Conservation (phyloP, 805 yeast genomes). For the Millerozyma miso region DNA sequence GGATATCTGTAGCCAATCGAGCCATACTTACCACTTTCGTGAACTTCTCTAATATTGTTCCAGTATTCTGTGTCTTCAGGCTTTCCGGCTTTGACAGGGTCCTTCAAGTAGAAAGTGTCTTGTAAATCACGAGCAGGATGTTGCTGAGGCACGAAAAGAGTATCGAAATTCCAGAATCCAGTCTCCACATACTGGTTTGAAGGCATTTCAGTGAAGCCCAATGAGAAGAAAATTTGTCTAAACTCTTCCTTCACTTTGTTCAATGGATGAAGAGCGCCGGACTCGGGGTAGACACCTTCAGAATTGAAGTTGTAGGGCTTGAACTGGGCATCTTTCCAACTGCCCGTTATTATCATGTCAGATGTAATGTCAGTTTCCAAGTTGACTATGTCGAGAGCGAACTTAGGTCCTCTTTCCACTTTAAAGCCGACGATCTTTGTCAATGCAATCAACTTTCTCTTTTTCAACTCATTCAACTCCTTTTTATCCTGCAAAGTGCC, state of each 20-base stretch:
- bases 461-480: constrained; percentile 79
- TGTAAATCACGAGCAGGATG: constrained; percentile 99
- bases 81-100: constrained; percentile 74
- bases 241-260: constrained; percentile 97
- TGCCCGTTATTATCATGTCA: constrained; percentile 81
- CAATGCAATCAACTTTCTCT: constrained; percentile 78
- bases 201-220: constrained; percentile 99
- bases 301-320: constrained; percentile 95
- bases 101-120: constrained; percentile 96
- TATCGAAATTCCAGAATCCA: constrained; percentile 98
- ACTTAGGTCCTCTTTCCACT: constrained; percentile 78
- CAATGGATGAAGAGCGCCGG: constrained; percentile 96
- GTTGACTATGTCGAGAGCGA: constrained; percentile 73
- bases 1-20: constrained; percentile 98
- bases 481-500: constrained; percentile 61
- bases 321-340: constrained; percentile 81
- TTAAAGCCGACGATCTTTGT: constrained; percentile 71
- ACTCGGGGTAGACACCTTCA: constrained; percentile 79
- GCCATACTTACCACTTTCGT: constrained; percentile 85
- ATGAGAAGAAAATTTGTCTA: constrained; percentile 92
- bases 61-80: constrained; percentile 81
- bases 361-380: constrained; percentile 91
- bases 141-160: constrained; percentile 96
- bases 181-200: constrained; percentile 96
- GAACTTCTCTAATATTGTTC: constrained; percentile 76